Base-by-base conservation (phyloP, 176 grass and related monocot genomes). In the Pontederia crassipes region DNA sequence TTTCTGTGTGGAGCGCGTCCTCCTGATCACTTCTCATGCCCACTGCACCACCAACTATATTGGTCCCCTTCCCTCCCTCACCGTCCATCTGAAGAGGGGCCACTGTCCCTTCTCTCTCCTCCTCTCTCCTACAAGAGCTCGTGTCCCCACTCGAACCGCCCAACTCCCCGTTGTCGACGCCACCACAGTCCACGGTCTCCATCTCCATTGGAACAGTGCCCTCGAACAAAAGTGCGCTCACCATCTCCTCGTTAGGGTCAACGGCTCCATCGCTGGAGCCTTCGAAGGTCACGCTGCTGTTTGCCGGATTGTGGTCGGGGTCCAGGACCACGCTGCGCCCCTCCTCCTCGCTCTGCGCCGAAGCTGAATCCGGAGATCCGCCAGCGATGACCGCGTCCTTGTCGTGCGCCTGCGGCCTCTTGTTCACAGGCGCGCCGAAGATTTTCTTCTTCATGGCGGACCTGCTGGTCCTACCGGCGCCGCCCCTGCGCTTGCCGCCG, bases 291-390 rank as follows among this genome's bases (percentile, higher is more conserved):
- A 10, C 29, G 49, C 59, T 61, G 16, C 0, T 57, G 57, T 51
- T 71, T 12, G 28, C 65, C 62, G 58, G 78, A 52, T 54, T 75
- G 52, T 54, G 49, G 8, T 75, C 83, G 17, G 72, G 81, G 72
- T 95, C 85, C 17, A 85, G 57, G 48, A 82, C 81, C 12, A 12
- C 62, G 77, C 74, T 89, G 0, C 64, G 57, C 62, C 48, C 66
- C 54, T 69, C 89, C 48, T 66, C 89, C 15, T 89, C 85, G 51
- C 75, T 95, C 12, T 69, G 77, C 16, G 57, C 62, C 9, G 11
- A 40, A 40, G 47, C 28, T 9, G 74, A 67, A 14, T 15, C 13
- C 12, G 61, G 9, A 4, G 77, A 64, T 62, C 65, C 27, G 58
- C 77, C 46, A 24, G 20, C 20, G 52, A 52, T 28, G n/a, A 76